phyloP scores from a whole-genome alignment of 805 yeast genomes.

The Maudiozyma saulgeensis region DNA sequence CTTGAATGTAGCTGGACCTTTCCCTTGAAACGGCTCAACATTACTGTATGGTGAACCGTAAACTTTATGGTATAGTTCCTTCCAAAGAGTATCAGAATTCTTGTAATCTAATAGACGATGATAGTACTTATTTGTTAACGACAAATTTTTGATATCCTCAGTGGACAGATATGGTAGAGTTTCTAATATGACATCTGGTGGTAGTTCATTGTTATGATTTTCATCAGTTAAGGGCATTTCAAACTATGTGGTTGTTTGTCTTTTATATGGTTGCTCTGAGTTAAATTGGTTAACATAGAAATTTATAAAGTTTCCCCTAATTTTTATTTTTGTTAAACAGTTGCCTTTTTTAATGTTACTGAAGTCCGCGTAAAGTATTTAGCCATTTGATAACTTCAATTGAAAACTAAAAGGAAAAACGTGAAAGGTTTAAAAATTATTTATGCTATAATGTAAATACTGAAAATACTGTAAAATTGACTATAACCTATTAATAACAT shows the following conservation, averaged over 20 bases:
- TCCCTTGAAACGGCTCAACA: constrained; percentile 23
- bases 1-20: constrained; percentile 12
- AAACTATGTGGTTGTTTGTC: too few relatives aligned
- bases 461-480: background rate
- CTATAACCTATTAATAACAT: constrained; percentile 38
- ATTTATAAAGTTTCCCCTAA: background rate
- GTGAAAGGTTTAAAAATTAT: background rate
- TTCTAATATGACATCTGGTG: constrained; percentile 26
- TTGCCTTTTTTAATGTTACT: background rate
- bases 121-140: constrained; percentile 26
- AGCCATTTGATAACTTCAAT: background rate
- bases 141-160: constrained; percentile 22
- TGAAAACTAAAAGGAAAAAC: background rate
- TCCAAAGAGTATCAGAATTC: constrained; percentile 25
- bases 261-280: background rate
- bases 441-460: background rate
- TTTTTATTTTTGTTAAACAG: background rate
- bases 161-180: constrained; percentile 23
- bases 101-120: constrained; percentile 19
- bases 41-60: constrained; percentile 21
- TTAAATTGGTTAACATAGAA: background rate
- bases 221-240: background rate
- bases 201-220: constrained; percentile 6
- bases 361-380: background rate
- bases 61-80: constrained; percentile 23